These are phyloP conservation scores for Fusarium austroafricanum DNA, from an alignment of 2,329 filamentous ascomycete genomes.

Conservation along the genomic window DNA sequence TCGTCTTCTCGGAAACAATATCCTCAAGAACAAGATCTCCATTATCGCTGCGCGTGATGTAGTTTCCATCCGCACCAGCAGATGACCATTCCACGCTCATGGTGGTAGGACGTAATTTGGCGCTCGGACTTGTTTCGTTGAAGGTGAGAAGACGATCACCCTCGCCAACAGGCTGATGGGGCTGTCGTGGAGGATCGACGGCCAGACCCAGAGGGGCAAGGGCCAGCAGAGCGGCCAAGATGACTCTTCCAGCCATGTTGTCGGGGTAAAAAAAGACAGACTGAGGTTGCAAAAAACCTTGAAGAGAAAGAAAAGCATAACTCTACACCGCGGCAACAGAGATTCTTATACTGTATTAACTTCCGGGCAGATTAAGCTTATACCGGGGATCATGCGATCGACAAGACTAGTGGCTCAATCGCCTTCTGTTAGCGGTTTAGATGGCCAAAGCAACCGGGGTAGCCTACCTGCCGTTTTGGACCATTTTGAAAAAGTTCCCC, in stretches of 20 bases:
- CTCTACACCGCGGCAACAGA: not conserved
- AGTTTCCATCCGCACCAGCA: slow-evolving; percentile 70
- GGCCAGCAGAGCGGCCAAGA: slow-evolving; percentile 35
- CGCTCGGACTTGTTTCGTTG: slow-evolving; percentile 66
- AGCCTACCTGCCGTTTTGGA: slow-evolving; percentile 32
- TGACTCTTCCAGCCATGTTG: slow-evolving; percentile 23
- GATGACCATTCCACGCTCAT: slow-evolving; percentile 68
- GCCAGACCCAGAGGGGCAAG: slow-evolving; percentile 40
- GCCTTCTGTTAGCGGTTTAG: slow-evolving; percentile 39
- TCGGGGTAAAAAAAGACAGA: not conserved
- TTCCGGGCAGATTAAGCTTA: slow-evolving; percentile 31
- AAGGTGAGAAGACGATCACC: slow-evolving; percentile 68
- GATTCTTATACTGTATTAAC: slow-evolving; percentile 4
- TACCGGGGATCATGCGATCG: slow-evolving; percentile 11
- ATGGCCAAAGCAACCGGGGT: slow-evolving; percentile 8
- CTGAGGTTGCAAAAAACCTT: slow-evolving; percentile 4
- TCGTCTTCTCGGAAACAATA: slow-evolving; percentile 67
- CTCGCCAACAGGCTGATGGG: slow-evolving; percentile 66
- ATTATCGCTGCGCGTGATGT: slow-evolving; percentile 63
- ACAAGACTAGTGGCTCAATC: slow-evolving; percentile 1
- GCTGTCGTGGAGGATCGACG: slow-evolving; percentile 63
- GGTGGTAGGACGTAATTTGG: slow-evolving; percentile 59
- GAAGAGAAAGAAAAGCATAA: not conserved
- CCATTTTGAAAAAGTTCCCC: slow-evolving; percentile 31
- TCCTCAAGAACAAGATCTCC: slow-evolving; percentile 70